A percentile compares a stretch with the other conserved stretches of the same genome.
phyloP scores from a whole-genome alignment of 495 filamentous ascomycete genomes.

The Aspergillus bridgeri region DNA sequence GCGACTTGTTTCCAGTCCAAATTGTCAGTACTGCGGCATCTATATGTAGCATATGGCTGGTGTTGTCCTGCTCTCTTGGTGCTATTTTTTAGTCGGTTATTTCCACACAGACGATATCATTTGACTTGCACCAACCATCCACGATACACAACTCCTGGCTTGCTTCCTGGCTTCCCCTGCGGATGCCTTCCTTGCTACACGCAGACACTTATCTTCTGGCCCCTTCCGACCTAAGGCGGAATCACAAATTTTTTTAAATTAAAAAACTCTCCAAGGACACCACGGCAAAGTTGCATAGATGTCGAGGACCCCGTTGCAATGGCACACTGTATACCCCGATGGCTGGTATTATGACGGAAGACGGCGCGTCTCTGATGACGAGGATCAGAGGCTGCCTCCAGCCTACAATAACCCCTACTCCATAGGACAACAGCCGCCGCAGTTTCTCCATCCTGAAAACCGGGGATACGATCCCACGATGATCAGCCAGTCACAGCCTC shows the following conservation, averaged over 20 bases:
- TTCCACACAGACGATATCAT: neutral
- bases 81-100: neutral
- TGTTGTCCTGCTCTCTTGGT: neutral
- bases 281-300: conserved; percentile 18
- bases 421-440: conserved; percentile 16
- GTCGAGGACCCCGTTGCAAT: conserved; percentile 21
- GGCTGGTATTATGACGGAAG: conserved; percentile 12
- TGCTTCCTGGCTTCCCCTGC: neutral
- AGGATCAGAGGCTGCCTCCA: conserved; percentile 7
- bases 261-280: neutral
- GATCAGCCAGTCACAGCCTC: conserved; percentile 11
- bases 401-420: conserved; percentile 9
- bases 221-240: neutral
- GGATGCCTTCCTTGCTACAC: conserved; percentile 6
- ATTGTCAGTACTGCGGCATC: neutral
- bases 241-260: neutral
- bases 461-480: conserved; percentile 22
- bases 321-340: conserved; percentile 17
- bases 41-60: conserved; percentile 6
- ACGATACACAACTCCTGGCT: neutral
- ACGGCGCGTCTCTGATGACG: conserved; percentile 10
- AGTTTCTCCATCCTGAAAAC: conserved; percentile 19
- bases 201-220: conserved; percentile 1
- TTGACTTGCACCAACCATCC: neutral
- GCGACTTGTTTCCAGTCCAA: neutral